Evolutionary conservation across 306 rosid genomes (phyloP).

Genomic region (Prunus campanulata): DNA sequence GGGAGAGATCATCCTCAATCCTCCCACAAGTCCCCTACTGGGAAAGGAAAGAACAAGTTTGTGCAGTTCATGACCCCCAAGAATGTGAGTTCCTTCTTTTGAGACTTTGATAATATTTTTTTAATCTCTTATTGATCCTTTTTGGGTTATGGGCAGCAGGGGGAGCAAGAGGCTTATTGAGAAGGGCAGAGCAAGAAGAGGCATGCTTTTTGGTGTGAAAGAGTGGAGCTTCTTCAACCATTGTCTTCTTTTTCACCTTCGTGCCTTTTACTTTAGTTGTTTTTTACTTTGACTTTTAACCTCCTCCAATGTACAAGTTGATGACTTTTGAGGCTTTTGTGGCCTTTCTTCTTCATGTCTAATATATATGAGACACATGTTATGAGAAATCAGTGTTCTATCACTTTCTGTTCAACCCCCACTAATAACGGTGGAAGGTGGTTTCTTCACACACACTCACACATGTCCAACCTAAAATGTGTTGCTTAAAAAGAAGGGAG

Average conservation of each 20-base stretch:
- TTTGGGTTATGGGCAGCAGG: slow-evolving; percentile 18
- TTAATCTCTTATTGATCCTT: background rate
- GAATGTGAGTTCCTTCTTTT: slow-evolving; percentile 34
- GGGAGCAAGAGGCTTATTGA: slow-evolving; percentile 48
- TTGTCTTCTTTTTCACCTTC: background rate
- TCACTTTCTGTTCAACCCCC: background rate
- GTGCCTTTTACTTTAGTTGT: background rate
- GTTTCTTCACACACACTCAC: too few species aligned
- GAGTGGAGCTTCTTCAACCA: background rate
- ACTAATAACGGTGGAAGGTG: too few species aligned
- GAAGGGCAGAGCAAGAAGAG: background rate
- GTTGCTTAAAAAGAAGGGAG: background rate
- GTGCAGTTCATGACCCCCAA: slow-evolving; percentile 45
- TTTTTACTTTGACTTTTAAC: background rate
- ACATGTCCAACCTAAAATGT: too few species aligned
- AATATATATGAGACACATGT: background rate
- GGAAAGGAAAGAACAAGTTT: slow-evolving; percentile 50
- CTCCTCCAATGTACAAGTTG: background rate
- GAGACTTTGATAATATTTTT: background rate
- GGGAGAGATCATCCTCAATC: slow-evolving; percentile 6
- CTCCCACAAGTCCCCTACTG: slow-evolving; percentile 23
- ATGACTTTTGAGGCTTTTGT: background rate
- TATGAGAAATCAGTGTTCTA: background rate
- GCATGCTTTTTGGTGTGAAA: background rate
- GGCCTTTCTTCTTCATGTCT: background rate